These are phyloP conservation scores for Claviceps spartinae DNA, from an alignment of 2,329 filamentous ascomycete genomes.

Conservation along the genomic window DNA sequence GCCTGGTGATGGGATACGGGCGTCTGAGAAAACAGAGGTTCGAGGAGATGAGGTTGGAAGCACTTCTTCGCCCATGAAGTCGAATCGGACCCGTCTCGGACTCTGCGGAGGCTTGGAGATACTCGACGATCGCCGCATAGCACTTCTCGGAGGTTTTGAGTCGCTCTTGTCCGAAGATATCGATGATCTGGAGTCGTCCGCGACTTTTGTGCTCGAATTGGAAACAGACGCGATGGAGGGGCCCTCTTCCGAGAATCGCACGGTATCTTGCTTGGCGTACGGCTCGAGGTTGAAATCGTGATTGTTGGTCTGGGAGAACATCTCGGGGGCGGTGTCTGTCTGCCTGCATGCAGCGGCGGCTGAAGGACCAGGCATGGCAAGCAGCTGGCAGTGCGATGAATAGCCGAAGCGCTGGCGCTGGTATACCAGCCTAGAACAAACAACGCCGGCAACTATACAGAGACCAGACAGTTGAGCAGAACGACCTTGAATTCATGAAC, in stretches of 20 bases:
- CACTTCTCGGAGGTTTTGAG: slow-evolving; percentile 37
- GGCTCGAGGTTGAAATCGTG: neutral
- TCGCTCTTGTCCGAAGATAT: slow-evolving; percentile 39
- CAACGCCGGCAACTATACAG: neutral
- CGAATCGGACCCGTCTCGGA: slow-evolving; percentile 49
- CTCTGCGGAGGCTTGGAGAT: slow-evolving; percentile 35
- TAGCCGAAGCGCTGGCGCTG: neutral
- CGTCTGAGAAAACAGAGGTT: slow-evolving; percentile 18
- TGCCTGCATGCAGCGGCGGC: slow-evolving; percentile 5
- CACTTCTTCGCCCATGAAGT: slow-evolving; percentile 46
- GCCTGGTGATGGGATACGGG: slow-evolving; percentile 13
- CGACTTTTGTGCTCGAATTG: slow-evolving; percentile 20
- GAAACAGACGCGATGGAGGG: slow-evolving; percentile 21
- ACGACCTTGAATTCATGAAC: neutral
- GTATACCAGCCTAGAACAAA: neutral
- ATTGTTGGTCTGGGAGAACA: slow-evolving; percentile 1
- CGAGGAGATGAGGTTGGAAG: slow-evolving; percentile 45
- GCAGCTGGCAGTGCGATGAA: slow-evolving; percentile 1
- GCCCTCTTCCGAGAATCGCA: slow-evolving; percentile 10
- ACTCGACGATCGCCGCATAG: slow-evolving; percentile 42
- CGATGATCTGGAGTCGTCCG: slow-evolving; percentile 37
- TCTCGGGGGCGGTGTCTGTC: slow-evolving; percentile 1
- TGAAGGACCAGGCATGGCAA: neutral
- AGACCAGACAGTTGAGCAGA: neutral
- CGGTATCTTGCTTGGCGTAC: slow-evolving; percentile 5